A percentile compares a stretch with the other conserved stretches of the same genome.
phyloP scores from a whole-genome alignment of 306 rosid species.

The Prunus persica region Prunus_persica_NCBIv2 NC_034009.1:28768001-28768500 shows the following conservation, averaged over 20 bases:
- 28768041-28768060: constrained; percentile 20
- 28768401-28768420: constrained; percentile 30
- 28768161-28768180: constrained; percentile 26
- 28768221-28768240: constrained; percentile 34
- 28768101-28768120: constrained; percentile 30
- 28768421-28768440: constrained; percentile 27
- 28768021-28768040: constrained; percentile 26
- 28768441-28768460: constrained; percentile 31
- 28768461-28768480: constrained; percentile 29
- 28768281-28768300: constrained; percentile 37
- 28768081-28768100: constrained; percentile 30
- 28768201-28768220: constrained; percentile 30
- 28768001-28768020: constrained; percentile 32
- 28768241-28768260: constrained; percentile 34
- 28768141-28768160: constrained; percentile 28
- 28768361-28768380: constrained; percentile 38
- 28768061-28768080: constrained; percentile 26
- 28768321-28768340: constrained; percentile 32
- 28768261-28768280: constrained; percentile 22
- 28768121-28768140: constrained; percentile 18
- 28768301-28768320: constrained; percentile 37
- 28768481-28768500: constrained; percentile 16
- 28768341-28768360: constrained; percentile 22
- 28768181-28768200: constrained; percentile 27
- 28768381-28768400: constrained; percentile 33